phyloP scores from a whole-genome alignment of 2,329 filamentous ascomycete species.

The Aspergillus clavatus region DNA sequence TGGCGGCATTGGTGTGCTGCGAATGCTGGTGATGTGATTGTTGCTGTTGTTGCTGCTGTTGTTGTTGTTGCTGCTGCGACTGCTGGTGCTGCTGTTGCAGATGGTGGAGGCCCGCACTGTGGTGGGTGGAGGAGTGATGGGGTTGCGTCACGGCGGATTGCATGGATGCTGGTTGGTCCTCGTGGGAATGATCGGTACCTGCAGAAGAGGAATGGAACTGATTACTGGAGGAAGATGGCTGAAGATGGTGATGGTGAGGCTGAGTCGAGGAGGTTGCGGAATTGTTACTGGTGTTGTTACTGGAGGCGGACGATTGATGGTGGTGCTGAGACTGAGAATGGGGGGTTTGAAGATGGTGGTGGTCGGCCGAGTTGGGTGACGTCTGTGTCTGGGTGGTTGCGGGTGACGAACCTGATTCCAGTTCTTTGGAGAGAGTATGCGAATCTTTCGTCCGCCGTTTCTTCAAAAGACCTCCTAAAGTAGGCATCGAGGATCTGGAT shows the following conservation, averaged over 20 bases:
- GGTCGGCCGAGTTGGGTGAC: slow-evolving; percentile 44
- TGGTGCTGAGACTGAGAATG: slow-evolving; percentile 25
- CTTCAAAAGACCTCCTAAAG: slow-evolving; percentile 83
- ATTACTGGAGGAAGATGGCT: slow-evolving; percentile 13
- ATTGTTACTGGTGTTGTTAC: slow-evolving; percentile 22
- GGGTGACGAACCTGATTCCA: slow-evolving; percentile 63
- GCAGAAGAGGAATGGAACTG: slow-evolving; percentile 12
- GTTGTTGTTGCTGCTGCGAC: slow-evolving; percentile 18
- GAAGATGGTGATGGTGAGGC: too few species aligned
- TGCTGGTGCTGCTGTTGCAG: slow-evolving; percentile 3
- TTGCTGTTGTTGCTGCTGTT: neutral
- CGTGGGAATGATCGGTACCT: slow-evolving; percentile 17
- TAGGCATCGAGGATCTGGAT: slow-evolving; percentile 68
- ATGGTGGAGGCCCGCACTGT: slow-evolving; percentile 38
- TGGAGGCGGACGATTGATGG: slow-evolving; percentile 21
- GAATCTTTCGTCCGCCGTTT: slow-evolving; percentile 98
- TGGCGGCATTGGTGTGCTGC: slow-evolving; percentile 62
- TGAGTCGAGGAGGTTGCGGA: slow-evolving; percentile 15
- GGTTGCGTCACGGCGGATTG: slow-evolving; percentile 34
- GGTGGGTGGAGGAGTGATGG: slow-evolving; percentile 28
- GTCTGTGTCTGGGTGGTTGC: slow-evolving; percentile 59
- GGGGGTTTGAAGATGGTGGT: slow-evolving; percentile 23
- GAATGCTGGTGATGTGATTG: slow-evolving; percentile 44
- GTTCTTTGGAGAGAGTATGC: slow-evolving; percentile 50
- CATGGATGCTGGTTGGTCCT: slow-evolving; percentile 32